A percentile compares a stretch with the other conserved stretches of the same genome.
Conservation (phyloP, 2,329 filamentous ascomycete species). For the Fusarium floridanum region DNA sequence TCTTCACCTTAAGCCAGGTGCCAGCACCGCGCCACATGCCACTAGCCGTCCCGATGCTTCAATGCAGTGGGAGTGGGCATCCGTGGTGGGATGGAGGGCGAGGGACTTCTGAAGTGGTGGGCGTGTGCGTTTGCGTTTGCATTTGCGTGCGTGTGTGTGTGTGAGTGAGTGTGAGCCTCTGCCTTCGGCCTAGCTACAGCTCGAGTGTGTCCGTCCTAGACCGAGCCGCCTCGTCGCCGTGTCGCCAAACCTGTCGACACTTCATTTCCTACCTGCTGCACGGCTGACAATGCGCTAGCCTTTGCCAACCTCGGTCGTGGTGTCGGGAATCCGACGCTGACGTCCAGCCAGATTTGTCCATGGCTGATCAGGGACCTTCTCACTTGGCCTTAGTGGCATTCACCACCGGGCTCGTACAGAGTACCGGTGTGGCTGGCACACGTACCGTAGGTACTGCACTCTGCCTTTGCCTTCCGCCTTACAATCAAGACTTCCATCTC, state of each 20-base stretch:
- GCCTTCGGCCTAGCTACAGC: slow-evolving; percentile 27
- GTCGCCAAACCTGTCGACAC: slow-evolving; percentile 33
- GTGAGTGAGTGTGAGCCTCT: slow-evolving; percentile 1
- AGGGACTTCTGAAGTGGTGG: slow-evolving; percentile 42
- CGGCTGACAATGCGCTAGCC: slow-evolving; percentile 39
- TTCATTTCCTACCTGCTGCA: slow-evolving; percentile 45
- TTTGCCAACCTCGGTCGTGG: slow-evolving; percentile 41
- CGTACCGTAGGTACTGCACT: not conserved
- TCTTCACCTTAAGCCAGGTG: slow-evolving; percentile 24
- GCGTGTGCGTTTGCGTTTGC: slow-evolving; percentile 9
- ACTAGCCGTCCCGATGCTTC: slow-evolving; percentile 40
- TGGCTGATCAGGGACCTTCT: slow-evolving; percentile 31
- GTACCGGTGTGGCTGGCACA: slow-evolving; percentile 11
- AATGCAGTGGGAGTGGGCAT: slow-evolving; percentile 29
- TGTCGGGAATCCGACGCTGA: slow-evolving; percentile 34
- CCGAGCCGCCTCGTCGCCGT: slow-evolving; percentile 27
- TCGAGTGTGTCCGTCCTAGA: slow-evolving; percentile 18
- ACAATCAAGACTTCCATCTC: slow-evolving; percentile 9
- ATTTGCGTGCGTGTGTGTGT: too few relatives aligned
- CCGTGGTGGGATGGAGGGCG: slow-evolving; percentile 19
- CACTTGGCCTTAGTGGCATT: slow-evolving; percentile 35
- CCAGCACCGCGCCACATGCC: slow-evolving; percentile 35
- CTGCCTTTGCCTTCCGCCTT: not conserved
- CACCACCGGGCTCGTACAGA: slow-evolving; percentile 10
- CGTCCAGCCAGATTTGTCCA: not conserved